These are phyloP conservation scores for Xylaria grammica DNA, from an alignment of 495 filamentous ascomycete species.

Conservation along the genomic window DNA sequence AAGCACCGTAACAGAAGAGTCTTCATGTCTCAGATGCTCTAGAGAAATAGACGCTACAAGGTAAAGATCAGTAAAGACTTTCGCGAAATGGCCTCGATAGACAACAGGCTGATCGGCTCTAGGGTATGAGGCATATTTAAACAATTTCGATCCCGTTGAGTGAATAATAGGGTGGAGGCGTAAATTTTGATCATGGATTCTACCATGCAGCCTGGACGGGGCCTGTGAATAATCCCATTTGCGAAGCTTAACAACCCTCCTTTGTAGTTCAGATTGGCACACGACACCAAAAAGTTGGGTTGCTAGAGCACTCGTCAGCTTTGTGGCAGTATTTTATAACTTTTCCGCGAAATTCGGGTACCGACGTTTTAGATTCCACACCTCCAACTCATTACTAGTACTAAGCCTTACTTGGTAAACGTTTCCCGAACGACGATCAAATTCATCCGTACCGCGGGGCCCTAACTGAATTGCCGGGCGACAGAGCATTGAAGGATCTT, in stretches of 20 bases:
- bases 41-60: background rate
- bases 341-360: background rate
- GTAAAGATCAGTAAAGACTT: no score
- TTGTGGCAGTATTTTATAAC: background rate
- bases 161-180: background rate
- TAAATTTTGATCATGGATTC: background rate
- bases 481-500: background rate
- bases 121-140: background rate
- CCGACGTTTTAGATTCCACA: background rate
- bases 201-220: no score
- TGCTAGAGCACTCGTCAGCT: no score
- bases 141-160: background rate
- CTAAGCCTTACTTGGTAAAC: background rate
- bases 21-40: background rate
- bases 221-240: no score
- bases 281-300: no score
- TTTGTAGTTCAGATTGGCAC: no score
- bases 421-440: background rate
- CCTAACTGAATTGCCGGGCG: background rate
- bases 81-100: no score
- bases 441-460: background rate
- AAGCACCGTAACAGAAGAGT: background rate
- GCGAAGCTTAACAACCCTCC: no score
- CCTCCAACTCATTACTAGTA: background rate
- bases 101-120: no score